Base-by-base conservation (phyloP, 805 yeast species). In the Starmerella apicola region DNA sequence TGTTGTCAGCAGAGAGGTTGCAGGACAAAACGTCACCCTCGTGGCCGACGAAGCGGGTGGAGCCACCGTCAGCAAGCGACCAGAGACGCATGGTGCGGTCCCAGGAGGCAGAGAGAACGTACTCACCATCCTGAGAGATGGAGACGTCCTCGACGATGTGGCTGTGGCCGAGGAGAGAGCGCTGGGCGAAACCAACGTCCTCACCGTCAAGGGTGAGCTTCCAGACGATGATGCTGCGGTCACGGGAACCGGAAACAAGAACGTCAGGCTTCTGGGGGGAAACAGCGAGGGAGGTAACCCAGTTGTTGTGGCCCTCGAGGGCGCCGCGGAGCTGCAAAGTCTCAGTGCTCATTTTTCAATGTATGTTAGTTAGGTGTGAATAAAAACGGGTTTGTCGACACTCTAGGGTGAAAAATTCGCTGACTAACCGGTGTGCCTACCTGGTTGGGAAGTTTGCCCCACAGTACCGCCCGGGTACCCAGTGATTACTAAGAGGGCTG, bases 251-350 rank as follows among this genome's bases (percentile, higher is more conserved):
- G 64, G 98, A 91, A 68, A 91, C 76, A 64, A 91, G 78, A 65
- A 91, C 73, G 71, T 91, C 95, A 71, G 98, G 98, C 78, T 85
- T 83, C 66, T 86, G 85, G 63, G 85, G 81, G 66, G 94, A 79
- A 72, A 97, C 91, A 71, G 97, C 94, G 62, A 91, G 76, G 67
- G 95, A 77, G 56, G 98, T 91, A 64, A 91, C 98, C 97, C 97
- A 88, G 64, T 64, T 60, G 52, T 45, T 48, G 54, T 50, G 53
- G 66, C 83, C 95, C 75, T 88, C 96, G 68, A 91, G 81, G 78
- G 97, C 83, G 69, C 97, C 99, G 80, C 97, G 86, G 70, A 91
- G 82, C 70, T 88, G 95, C 75, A 88, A 78, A 78, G 86, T 94
- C 82, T 86, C 96, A 54, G 55, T 53, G 50, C 49, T 55, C 38